Evolutionary conservation across 2,329 filamentous ascomycete species (phyloP).

Genomic region (Colletotrichum sidae): DNA sequence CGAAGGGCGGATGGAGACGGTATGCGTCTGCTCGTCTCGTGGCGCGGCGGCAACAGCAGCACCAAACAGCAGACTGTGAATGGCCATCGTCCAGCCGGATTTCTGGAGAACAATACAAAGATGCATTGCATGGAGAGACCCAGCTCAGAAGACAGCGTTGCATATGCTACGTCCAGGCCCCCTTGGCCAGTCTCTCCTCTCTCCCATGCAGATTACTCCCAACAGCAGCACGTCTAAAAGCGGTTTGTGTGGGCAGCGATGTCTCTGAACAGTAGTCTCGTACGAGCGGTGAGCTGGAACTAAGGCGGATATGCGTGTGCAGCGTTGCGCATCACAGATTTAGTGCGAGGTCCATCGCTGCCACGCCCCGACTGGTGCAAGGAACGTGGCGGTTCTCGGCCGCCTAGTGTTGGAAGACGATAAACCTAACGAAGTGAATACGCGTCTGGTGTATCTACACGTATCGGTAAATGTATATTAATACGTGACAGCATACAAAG

Average conservation of each 20-base stretch:
- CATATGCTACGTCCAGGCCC: constrained; percentile 29
- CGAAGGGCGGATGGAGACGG: constrained; percentile 11
- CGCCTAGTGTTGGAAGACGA: constrained; percentile 28
- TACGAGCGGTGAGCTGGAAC: constrained; percentile 36
- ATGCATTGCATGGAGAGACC: constrained; percentile 32
- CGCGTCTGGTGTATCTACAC: too few species aligned
- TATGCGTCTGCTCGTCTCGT: not conserved
- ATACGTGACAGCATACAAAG: too few species aligned
- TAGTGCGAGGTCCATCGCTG: constrained; percentile 37
- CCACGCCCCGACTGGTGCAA: constrained; percentile 30
- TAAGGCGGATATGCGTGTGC: constrained; percentile 38
- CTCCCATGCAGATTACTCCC: constrained; percentile 29
- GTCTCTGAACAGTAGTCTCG: not conserved
- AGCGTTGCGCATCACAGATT: constrained; percentile 37
- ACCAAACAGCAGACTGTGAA: too few species aligned
- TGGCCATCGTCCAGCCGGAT: constrained; percentile 17
- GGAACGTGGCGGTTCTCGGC: constrained; percentile 34
- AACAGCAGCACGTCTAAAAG: constrained; percentile 22
- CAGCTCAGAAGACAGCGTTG: constrained; percentile 31
- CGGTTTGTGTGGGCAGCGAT: constrained; percentile 23
- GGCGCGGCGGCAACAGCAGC: too few species aligned
- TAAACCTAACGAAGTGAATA: constrained; percentile 6
- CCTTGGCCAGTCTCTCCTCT: constrained; percentile 9
- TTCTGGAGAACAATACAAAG: constrained; percentile 8
- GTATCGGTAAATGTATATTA: too few species aligned